These are phyloP conservation scores for Polytrichum commune DNA, from an alignment of 225 moss, liverwort and hornwort species.

Conservation along the genomic window DNA sequence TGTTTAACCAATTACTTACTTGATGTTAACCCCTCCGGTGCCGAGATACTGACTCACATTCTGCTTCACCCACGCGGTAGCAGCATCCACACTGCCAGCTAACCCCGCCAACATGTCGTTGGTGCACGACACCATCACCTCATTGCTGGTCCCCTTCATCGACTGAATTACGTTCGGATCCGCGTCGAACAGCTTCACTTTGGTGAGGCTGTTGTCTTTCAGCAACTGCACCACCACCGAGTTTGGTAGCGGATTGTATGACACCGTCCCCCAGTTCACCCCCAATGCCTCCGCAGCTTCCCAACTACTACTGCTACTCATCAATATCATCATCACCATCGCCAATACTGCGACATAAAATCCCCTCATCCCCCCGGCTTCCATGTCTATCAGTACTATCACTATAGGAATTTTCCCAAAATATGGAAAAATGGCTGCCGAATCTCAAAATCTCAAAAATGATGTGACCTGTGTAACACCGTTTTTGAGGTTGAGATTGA, in stretches of 20 bases:
- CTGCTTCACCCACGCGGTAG: constrained; percentile 59
- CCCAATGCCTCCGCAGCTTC: constrained; percentile 36
- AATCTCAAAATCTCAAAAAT: too few species aligned
- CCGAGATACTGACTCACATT: constrained; percentile 69
- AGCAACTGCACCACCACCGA: constrained; percentile 66
- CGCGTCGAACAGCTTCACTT: constrained; percentile 91
- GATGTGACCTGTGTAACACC: too few species aligned
- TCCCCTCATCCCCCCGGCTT: too few species aligned
- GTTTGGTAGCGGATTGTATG: constrained; percentile 67
- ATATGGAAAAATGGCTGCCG: too few species aligned
- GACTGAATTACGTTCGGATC: constrained; percentile 53
- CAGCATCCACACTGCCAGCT: constrained; percentile 50
- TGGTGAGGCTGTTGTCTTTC: constrained; percentile 53
- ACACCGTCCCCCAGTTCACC: constrained; percentile 89
- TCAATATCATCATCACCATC: too few species aligned
- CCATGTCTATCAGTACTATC: too few species aligned
- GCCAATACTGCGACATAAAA: too few species aligned
- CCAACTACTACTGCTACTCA: too few species aligned
- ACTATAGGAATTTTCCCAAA: too few species aligned
- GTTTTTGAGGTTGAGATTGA: too few species aligned
- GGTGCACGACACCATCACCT: constrained; percentile 86
- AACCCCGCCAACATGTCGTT: constrained; percentile 69
- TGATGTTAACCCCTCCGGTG: constrained; percentile 75
- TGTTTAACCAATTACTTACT: constrained; percentile 24
- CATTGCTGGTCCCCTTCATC: constrained; percentile 63